These are phyloP conservation scores for Phaeosphaeriaceae sp. DNA, from an alignment of 2,329 filamentous ascomycete genomes.

Conservation along the genomic window DNA sequence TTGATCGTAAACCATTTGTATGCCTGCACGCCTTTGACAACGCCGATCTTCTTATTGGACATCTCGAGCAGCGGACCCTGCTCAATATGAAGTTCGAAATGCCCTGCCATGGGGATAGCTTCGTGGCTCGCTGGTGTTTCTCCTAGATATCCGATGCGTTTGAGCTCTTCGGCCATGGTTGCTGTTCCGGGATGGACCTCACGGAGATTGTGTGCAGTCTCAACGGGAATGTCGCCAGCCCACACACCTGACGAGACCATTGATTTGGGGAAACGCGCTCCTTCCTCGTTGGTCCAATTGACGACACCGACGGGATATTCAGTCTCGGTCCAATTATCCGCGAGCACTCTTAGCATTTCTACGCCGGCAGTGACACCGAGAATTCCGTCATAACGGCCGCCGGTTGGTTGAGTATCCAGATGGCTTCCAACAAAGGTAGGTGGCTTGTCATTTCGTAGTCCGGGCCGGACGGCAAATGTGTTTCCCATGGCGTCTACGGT, in stretches of 20 bases:
- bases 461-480: conserved; percentile 75
- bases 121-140: conserved; percentile 62
- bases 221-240: conserved; percentile 70
- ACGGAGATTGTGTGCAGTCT: conserved; percentile 64
- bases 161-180: conserved; percentile 72
- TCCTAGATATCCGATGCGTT: conserved; percentile 76
- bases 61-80: conserved; percentile 79
- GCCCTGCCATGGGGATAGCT: conserved; percentile 71
- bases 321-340: conserved; percentile 72
- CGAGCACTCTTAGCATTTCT: conserved; percentile 73
- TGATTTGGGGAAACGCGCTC: conserved; percentile 77
- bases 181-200: conserved; percentile 68
- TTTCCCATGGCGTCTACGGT: conserved; percentile 81
- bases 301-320: conserved; percentile 76
- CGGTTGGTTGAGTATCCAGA: conserved; percentile 62
- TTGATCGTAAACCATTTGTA: conserved; percentile 77
- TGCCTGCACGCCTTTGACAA: conserved; percentile 76
- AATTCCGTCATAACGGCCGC: conserved; percentile 78
- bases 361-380: conserved; percentile 76
- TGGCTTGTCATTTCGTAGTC: conserved; percentile 61
- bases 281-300: conserved; percentile 86
- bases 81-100: conserved; percentile 87
- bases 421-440: conserved; percentile 76
- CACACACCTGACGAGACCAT: conserved; percentile 80
- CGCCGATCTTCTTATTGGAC: conserved; percentile 67